Conservation (phyloP, 805 yeast species). For the Candida maris region DNA sequence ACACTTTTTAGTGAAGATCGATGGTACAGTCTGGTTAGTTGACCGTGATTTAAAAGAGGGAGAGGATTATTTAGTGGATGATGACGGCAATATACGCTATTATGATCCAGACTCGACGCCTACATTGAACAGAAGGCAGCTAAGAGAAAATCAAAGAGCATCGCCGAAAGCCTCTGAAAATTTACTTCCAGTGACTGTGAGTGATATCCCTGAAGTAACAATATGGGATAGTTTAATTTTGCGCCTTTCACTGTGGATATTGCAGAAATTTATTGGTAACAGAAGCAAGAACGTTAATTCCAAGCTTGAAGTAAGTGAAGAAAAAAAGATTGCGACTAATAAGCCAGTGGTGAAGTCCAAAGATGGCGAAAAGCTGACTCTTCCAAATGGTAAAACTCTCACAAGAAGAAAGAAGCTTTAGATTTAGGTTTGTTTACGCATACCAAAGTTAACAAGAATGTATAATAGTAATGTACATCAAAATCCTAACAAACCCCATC, state of each 20-base stretch:
- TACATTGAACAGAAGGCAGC: conserved; percentile 16
- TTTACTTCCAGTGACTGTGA: conserved; percentile 41
- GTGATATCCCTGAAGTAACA: conserved; percentile 46
- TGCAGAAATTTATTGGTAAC: conserved; percentile 33
- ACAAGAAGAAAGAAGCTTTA: conserved; percentile 1
- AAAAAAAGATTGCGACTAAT: background rate
- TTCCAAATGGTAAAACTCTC: conserved; percentile 58
- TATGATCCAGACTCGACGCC: conserved; percentile 9
- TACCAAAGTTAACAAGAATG: conserved; percentile 1
- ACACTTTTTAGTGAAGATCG: conserved; percentile 51
- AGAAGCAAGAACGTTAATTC: too few species aligned
- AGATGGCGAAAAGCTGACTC: conserved; percentile 38
- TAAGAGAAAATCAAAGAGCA: conserved; percentile 11
- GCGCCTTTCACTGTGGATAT: conserved; percentile 38
- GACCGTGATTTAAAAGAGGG: conserved; percentile 37
- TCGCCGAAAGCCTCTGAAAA: conserved; percentile 27
- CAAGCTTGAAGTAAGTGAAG: too few species aligned
- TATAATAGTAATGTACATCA: conserved; percentile 1
- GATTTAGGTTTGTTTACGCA: too few species aligned
- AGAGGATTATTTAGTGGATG: conserved; percentile 21
- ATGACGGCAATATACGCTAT: conserved; percentile 15
- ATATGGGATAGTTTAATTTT: conserved; percentile 43
- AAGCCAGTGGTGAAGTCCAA: background rate
- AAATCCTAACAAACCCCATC: too few species aligned
- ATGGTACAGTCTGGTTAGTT: conserved; percentile 53